Evolutionary conservation across 257 asterid genomes (phyloP), one percentile per base, ranked within the genome.

Genomic region (Nyctanthes arbortristis): DNA sequence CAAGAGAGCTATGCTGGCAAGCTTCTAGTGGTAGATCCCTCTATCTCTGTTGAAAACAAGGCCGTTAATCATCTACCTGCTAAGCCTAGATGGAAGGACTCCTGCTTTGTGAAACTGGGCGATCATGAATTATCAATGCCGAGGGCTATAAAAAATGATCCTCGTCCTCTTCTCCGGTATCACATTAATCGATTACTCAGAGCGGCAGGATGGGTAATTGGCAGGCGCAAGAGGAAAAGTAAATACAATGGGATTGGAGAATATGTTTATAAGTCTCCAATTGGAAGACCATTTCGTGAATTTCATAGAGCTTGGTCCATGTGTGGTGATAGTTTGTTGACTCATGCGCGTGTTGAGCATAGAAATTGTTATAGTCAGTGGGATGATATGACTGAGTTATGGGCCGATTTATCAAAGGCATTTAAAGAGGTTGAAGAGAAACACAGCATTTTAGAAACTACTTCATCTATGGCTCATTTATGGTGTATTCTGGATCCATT

Each of bases 401-500:
- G 90, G 83, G 62, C 85, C 11, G 99, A 89, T 79, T 85, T 94
- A 70, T 86, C 87, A 49, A 39, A 43, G 40, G 81, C 87, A 66
- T 71, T 89, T 36, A 63, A 68, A 63, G 92, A 86, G 77, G 84
- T 94, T 75, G 96, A 94, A 32, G 87, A 82, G 66, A 82, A 80
- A 66, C 81, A 78, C 57, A 73, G 68, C 71, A 62, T 63, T 61
- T 77, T 82, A 75, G 95, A 84, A 78, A 78, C 84, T 72, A 77
- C 76, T 74, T 70, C 88, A 57, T 66, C 85, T 31, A 80, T 88
- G 95, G 93, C 96, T 79, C 84, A 81, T 72, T 40, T 85, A 67
- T 94, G 99, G 99, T 86, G 80, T 73, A 95, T 94, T 79, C 84
- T 94, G 75, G 97, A 94, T 83, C 99, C 99, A 18, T 94, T 87